These are phyloP conservation scores for Plantago elongata DNA, from an alignment of 257 asterid genomes.

Conservation along the genomic window DNA sequence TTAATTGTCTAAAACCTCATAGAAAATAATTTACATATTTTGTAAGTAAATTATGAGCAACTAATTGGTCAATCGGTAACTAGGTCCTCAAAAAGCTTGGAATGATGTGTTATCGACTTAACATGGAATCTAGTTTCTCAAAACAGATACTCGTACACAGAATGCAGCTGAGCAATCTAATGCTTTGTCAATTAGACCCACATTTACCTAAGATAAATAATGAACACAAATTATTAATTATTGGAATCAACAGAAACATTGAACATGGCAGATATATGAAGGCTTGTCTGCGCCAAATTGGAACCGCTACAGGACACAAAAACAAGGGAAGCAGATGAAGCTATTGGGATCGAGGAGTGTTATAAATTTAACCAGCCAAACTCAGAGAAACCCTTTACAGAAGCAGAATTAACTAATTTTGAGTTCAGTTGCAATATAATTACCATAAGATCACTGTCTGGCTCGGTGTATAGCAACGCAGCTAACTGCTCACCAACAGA, in stretches of 20 bases:
- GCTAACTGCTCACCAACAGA: slow-evolving; percentile 87
- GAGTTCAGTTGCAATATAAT: slow-evolving; percentile 7
- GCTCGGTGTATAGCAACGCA: slow-evolving; percentile 79
- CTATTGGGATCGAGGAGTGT: background rate
- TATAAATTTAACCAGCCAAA: no score
- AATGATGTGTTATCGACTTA: no score
- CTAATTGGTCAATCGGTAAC: background rate
- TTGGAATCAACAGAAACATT: slow-evolving; percentile 1
- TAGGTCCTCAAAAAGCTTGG: no score
- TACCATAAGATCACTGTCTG: slow-evolving; percentile 97
- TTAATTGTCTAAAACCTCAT: slow-evolving; percentile 12
- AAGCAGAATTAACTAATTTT: no score
- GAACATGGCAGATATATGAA: background rate
- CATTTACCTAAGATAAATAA: background rate
- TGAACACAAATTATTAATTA: background rate
- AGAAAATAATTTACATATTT: no score
- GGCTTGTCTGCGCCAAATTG: background rate
- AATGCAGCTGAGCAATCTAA: no score
- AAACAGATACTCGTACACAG: no score
- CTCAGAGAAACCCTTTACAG: no score
- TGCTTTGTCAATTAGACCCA: no score
- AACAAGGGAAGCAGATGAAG: slow-evolving; percentile 7
- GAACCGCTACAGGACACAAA: background rate
- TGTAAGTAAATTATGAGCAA: background rate
- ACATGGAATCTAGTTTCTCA: no score